Evolutionary conservation across 2,329 filamentous ascomycete genomes (phyloP).

Genomic region (Penicillium sclerotiorum): DNA sequence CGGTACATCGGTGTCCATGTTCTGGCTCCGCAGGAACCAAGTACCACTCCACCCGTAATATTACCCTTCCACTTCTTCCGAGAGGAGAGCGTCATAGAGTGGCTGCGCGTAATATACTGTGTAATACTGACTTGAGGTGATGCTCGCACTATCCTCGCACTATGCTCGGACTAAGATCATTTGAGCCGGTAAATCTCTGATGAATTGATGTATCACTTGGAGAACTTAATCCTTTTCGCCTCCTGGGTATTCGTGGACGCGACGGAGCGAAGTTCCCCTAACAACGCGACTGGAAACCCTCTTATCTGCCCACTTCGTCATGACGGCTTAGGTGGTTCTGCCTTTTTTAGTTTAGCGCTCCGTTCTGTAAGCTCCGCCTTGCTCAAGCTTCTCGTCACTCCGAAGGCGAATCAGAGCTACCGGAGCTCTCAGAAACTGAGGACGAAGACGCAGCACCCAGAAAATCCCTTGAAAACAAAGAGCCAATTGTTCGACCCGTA

Average conservation of each 20-base stretch:
- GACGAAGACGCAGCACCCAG: no score
- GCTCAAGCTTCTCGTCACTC: no score
- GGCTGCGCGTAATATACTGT: constrained; percentile 7
- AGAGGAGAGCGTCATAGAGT: constrained; percentile 24
- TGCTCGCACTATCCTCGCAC: not conserved
- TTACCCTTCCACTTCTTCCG: constrained; percentile 16
- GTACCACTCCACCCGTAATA: constrained; percentile 15
- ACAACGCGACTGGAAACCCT: constrained; percentile 1
- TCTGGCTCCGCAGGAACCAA: constrained; percentile 1
- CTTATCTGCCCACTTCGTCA: constrained; percentile 14
- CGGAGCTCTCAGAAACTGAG: no score
- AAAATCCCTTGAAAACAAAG: no score
- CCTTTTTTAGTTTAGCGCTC: no score
- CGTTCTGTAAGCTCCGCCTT: no score
- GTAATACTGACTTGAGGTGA: constrained; percentile 2
- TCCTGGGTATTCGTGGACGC: no score
- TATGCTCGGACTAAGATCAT: not conserved
- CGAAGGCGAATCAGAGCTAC: no score
- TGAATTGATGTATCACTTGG: not conserved
- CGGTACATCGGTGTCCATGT: not conserved
- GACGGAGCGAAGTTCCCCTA: not conserved
- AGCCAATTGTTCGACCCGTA: no score
- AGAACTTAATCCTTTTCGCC: not conserved
- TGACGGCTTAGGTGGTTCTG: no score
- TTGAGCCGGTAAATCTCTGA: not conserved